Conservation (phyloP, 257 asterid genomes). For the Voacanga thouarsii region DNA sequence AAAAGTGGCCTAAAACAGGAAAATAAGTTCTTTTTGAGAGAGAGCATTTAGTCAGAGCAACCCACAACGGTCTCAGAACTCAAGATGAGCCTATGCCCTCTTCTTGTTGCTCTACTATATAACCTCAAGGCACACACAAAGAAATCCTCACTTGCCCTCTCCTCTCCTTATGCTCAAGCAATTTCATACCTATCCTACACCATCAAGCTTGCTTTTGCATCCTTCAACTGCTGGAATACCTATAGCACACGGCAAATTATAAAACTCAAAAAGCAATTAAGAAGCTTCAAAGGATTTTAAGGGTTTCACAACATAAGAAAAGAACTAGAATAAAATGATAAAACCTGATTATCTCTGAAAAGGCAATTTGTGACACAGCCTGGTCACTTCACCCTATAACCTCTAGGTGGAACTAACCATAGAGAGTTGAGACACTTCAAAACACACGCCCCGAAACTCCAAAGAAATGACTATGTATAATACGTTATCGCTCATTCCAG, state of each 20-base stretch:
- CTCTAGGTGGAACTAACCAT: not conserved
- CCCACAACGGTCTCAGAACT: not conserved
- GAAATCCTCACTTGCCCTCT: not conserved
- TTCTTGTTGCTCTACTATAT: not conserved
- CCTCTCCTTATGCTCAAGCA: not conserved
- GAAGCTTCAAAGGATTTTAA: too few relatives aligned
- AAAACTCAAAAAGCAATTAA: not conserved
- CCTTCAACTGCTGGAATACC: not conserved
- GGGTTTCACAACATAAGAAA: not conserved
- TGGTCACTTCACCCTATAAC: not conserved
- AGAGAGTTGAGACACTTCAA: not conserved
- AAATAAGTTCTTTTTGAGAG: not conserved
- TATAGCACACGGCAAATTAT: not conserved
- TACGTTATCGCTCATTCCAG: not conserved
- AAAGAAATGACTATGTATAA: not conserved
- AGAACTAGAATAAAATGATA: not conserved
- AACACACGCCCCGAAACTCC: not conserved
- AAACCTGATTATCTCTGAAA: not conserved
- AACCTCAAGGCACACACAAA: not conserved
- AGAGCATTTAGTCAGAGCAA: not conserved
- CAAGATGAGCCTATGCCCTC: not conserved
- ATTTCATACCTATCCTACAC: not conserved
- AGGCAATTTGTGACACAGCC: not conserved
- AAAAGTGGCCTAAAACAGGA: not conserved
- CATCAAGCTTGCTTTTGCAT: not conserved